phyloP scores from a whole-genome alignment of 2,329 filamentous ascomycete species.

The Microdochium nivale region DNA sequence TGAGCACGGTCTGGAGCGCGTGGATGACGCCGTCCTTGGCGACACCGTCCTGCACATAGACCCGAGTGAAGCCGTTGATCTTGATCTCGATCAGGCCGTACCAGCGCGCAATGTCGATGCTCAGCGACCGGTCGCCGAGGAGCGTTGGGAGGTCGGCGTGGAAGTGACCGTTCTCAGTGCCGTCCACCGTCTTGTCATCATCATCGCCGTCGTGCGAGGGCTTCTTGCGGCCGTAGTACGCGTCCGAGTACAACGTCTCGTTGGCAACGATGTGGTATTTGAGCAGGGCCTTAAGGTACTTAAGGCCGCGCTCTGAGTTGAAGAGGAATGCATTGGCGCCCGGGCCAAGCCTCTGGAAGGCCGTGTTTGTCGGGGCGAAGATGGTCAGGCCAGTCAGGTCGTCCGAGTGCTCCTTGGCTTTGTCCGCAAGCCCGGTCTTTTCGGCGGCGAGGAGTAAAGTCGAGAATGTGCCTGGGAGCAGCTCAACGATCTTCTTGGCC shows the following conservation, averaged over 20 bases:
- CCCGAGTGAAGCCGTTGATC: slow-evolving; percentile 64
- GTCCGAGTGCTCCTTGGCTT: slow-evolving; percentile 43
- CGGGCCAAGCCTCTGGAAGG: slow-evolving; percentile 68
- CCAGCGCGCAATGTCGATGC: slow-evolving; percentile 62
- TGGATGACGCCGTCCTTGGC: slow-evolving; percentile 79
- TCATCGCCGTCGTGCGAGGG: slow-evolving; percentile 8
- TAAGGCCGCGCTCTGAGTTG: slow-evolving; percentile 59
- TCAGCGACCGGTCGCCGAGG: slow-evolving; percentile 55
- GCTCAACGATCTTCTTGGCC: slow-evolving; percentile 37
- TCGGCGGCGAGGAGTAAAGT: slow-evolving; percentile 67
- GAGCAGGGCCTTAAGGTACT: slow-evolving; percentile 65
- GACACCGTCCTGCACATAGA: slow-evolving; percentile 61
- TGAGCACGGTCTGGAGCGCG: slow-evolving; percentile 61
- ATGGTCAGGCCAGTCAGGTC: slow-evolving; percentile 60
- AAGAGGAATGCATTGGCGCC: slow-evolving; percentile 79
- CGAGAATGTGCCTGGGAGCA: slow-evolving; percentile 69
- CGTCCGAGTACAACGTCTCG: slow-evolving; percentile 61
- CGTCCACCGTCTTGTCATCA: slow-evolving; percentile 15
- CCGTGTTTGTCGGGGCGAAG: slow-evolving; percentile 73
- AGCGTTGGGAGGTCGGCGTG: slow-evolving; percentile 68
- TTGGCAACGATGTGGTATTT: slow-evolving; percentile 23
- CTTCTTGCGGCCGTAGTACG: slow-evolving; percentile 48
- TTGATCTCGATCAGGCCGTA: slow-evolving; percentile 63
- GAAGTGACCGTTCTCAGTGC: slow-evolving; percentile 36
- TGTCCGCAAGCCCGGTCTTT: slow-evolving; percentile 63